Base-by-base conservation (phyloP, 2,329 filamentous ascomycete species). In the Trichoderma hamatum region DNA sequence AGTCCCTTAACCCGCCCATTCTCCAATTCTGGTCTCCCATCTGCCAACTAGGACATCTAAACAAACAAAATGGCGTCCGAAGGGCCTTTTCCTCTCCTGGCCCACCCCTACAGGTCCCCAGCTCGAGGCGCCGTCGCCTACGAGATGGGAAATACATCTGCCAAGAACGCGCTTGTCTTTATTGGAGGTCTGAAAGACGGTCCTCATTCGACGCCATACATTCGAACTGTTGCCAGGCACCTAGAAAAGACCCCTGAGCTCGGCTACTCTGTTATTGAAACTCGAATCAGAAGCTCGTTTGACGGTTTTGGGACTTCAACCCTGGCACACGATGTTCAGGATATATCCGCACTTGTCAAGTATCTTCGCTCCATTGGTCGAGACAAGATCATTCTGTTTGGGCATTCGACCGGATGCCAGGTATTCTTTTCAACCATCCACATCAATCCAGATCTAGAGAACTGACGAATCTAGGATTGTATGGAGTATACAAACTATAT, bases 101-200 rank as follows among this genome's bases (percentile, higher is more conserved):
- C 82, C 16, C 84, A 86, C 70, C 82, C 80, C 0, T 85, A 83
- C 71, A 74, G 78, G 26, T 84, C 83, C 5, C 76, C 80, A 5
- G 80, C 77, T 16, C 72, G 77, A 9, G 74, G 79, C 60, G 79
- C 81, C 7, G 81, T 79, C 69, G 84, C 84, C 36, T 86, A 86
- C 71, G 84, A 86, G 73, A 74, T 80, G 21, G 84, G 84, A 28
- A 75, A 77, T 19, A 52, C 73, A 13, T 74, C 78, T 51, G 78
- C 81, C 69, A 80, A 77, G 61, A 88, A 92, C 78, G 89, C 88
- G 3, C 78, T 93, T 66, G 78, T 93, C 70, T 91, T 91, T 80
- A 84, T 93, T 71, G 90, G 89, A 71, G 91, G 91, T 43, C 85
- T 94, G 19, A 85, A 85, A 46, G 91, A 93, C 77, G 90, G 90